These are phyloP conservation scores for Pseudogymnoascus sp. DNA, from an alignment of 2,329 filamentous ascomycete species.

Conservation along the genomic window DNA sequence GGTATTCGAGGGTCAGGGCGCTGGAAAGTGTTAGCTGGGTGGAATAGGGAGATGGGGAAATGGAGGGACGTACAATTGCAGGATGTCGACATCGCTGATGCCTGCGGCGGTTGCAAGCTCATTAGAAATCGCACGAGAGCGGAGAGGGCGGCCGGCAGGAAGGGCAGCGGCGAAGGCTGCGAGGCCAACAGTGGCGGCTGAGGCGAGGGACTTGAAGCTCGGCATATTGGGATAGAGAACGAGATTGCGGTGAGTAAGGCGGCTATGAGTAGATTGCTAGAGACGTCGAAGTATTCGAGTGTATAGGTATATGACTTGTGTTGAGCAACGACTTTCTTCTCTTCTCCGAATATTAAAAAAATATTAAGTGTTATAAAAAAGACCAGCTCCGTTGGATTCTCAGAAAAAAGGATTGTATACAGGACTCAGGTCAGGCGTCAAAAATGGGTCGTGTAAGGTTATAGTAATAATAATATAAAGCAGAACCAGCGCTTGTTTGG, in stretches of 20 bases:
- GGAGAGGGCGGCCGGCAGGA: slow-evolving; percentile 25
- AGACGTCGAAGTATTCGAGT: slow-evolving; percentile 13
- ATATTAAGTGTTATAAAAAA: neutral
- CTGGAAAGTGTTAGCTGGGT: slow-evolving; percentile 30
- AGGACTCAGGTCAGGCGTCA: neutral
- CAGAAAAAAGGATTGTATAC: neutral
- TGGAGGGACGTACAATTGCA: slow-evolving; percentile 40
- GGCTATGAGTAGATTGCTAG: slow-evolving; percentile 16
- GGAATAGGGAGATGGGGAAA: neutral
- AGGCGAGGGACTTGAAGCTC: slow-evolving; percentile 25
- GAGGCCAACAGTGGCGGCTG: slow-evolving; percentile 23
- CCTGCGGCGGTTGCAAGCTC: slow-evolving; percentile 29
- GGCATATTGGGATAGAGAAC: slow-evolving; percentile 22
- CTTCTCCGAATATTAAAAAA: slow-evolving; percentile 5
- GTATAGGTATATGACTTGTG: neutral
- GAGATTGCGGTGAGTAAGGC: neutral
- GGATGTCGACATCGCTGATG: slow-evolving; percentile 43
- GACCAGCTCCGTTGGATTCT: slow-evolving; percentile 2
- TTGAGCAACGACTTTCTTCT: neutral
- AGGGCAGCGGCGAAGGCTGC: slow-evolving; percentile 22
- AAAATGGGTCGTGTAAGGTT: neutral
- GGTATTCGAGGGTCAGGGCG: slow-evolving; percentile 66
- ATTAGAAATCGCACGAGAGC: slow-evolving; percentile 21
- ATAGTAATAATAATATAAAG: slow-evolving; percentile 1
- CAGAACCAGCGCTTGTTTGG: slow-evolving; percentile 9